Base-by-base conservation (phyloP, 805 yeast genomes). In the Starmerella sirachaensis region DNA sequence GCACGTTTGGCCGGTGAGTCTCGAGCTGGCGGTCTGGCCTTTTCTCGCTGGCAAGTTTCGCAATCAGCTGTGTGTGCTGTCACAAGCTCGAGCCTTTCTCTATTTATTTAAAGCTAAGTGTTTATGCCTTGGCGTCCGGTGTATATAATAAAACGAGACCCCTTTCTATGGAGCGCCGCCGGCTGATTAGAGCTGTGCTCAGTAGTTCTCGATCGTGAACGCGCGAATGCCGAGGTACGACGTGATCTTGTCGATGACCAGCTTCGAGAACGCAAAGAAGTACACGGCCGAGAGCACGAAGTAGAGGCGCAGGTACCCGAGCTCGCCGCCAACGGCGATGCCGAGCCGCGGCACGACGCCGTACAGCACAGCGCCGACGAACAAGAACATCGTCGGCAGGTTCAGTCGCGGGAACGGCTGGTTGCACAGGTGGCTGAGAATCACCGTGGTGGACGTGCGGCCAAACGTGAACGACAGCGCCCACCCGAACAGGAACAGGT, bases 391-490 rank as follows among this genome's bases (percentile, higher is more conserved):
- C 66, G 75, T 68, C 4, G 93, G 81, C 21, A 80, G 66, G 35
- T 83, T 80, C 46, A 70, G 51, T 55, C 64, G 62, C 24, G 98
- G 98, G 66, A 81, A 88, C 11, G 63, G 60, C 57, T 84, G 94
- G 37, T 72, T 24, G 9, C 97, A 85, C 50, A 88, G 70, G 57
- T 91, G 97, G 10, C 83, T 84, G 45, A 82, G 67, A 53, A 88
- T 91, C 25, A 63, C 56, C 21, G 63, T 52, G 5, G 68, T 62
- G 4, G 67, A 57, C 42, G 85, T 78, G 53, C 96, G 72, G 4
- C 96, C 97, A 38, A 88, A 94, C 6, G 76, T 68, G 55, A 82
- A 86, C 2, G 96, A 93, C 45, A 78, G 59, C 1, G 85, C 69
- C 35, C 78, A 66, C 1, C 93, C 93, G 51, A 81, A 74, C 20